Percentiles rank a stretch among this genome's conserved stretches.
These are phyloP conservation scores for Eucalyptus lansdowneana DNA, from an alignment of 345 rosid species.

Conservation along the genomic window DNA sequence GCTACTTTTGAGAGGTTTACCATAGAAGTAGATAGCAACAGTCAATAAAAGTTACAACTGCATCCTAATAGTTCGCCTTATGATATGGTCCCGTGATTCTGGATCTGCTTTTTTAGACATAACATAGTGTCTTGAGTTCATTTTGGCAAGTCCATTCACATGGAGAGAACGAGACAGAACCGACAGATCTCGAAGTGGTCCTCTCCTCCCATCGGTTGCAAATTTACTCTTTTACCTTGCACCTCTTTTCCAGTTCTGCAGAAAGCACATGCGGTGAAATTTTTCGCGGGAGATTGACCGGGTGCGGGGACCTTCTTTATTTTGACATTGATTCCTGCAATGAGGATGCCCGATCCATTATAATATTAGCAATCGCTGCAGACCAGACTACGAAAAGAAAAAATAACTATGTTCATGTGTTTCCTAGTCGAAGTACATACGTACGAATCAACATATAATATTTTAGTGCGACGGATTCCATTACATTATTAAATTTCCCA, in stretches of 20 bases:
- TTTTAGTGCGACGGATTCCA: too few species aligned
- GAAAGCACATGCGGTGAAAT: background rate
- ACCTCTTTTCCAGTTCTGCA: background rate
- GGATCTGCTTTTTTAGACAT: too few species aligned
- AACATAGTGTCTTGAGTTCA: too few species aligned
- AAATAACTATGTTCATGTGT: too few species aligned
- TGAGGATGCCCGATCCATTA: background rate
- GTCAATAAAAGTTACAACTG: too few species aligned
- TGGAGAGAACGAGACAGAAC: background rate
- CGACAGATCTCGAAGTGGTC: background rate
- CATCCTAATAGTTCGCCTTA: too few species aligned
- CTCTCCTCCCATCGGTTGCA: background rate
- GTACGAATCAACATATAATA: too few species aligned
- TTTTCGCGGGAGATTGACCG: background rate
- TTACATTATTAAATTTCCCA: too few species aligned
- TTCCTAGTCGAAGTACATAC: too few species aligned
- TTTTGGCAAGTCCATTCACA: background rate
- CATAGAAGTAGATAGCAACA: too few species aligned
- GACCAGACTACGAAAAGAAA: background rate
- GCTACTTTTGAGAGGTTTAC: too few species aligned
- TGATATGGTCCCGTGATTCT: too few species aligned
- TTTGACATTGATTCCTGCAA: background rate
- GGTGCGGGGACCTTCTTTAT: background rate
- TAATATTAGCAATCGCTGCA: background rate
- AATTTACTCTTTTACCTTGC: background rate